Conservation (phyloP, 1,284 basidiomycete genomes). For the Cryptococcus sp. region DNA sequence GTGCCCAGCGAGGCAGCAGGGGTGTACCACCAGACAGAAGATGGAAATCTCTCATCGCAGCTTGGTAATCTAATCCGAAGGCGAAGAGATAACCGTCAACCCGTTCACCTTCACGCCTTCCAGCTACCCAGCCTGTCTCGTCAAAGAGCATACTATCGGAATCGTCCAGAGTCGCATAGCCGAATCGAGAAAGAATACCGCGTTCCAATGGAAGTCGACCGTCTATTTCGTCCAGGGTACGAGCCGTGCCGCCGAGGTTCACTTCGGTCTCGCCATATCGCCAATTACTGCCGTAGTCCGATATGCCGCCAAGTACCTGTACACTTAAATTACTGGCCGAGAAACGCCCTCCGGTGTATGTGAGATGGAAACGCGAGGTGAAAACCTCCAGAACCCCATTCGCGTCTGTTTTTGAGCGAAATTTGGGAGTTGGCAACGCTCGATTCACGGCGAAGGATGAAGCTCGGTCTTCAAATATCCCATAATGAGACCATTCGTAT, state of each 20-base stretch:
- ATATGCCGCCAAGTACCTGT: too few species aligned
- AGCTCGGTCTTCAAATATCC: slow-evolving; percentile 23
- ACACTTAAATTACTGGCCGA: too few species aligned
- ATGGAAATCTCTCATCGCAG: slow-evolving; percentile 15
- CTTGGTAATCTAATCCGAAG: slow-evolving; percentile 19
- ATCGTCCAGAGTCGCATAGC: too few species aligned
- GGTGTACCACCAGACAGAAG: slow-evolving; percentile 14
- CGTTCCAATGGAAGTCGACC: slow-evolving; percentile 15
- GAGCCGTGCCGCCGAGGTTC: slow-evolving; percentile 20
- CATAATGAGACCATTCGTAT: slow-evolving; percentile 15
- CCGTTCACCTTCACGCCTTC: slow-evolving; percentile 1
- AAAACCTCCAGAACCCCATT: slow-evolving; percentile 15
- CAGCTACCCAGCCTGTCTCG: slow-evolving; percentile 16
- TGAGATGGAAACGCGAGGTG: slow-evolving; percentile 11
- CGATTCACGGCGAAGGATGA: slow-evolving; percentile 17
- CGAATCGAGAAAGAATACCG: too few species aligned
- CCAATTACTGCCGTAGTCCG: too few species aligned
- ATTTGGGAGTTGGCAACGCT: slow-evolving; percentile 11
- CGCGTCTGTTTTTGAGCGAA: slow-evolving; percentile 4
- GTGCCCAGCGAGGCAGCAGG: slow-evolving; percentile 22
- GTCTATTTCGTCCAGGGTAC: slow-evolving; percentile 20
- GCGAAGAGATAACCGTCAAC: slow-evolving; percentile 22
- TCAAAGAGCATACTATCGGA: slow-evolving; percentile 18
- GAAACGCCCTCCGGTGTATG: slow-evolving; percentile 17
- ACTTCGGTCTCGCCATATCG: too few species aligned